Base-by-base conservation (phyloP, 352 stramenopile genomes). In the Pythium volutum region DNA sequence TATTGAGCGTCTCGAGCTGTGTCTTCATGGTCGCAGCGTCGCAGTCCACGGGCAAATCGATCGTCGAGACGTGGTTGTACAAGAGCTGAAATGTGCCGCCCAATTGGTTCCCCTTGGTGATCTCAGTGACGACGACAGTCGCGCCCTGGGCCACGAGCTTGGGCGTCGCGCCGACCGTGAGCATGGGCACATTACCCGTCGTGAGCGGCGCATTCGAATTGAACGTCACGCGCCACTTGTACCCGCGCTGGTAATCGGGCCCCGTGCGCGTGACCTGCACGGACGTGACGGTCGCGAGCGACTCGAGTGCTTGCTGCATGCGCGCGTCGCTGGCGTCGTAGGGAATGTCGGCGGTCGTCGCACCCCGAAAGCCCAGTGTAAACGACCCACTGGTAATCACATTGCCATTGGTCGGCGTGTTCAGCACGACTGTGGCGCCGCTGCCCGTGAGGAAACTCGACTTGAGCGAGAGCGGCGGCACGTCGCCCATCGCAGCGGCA, bases 351-450 rank as follows among this genome's bases (percentile, higher is more conserved):
- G 77, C 75, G 0, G 95, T 98, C 36, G 82, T 91, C 36, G 91
- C 85, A 15, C 89, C 93, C 23, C 84, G 77, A 34, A 98, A 98
- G 6, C 64, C 75, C 3, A 99, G 76, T 34, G 81, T 97, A 72
- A 98, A 99, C 38, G 84, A 91, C 4, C 95, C 95, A 4, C 77
- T 85, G 12, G 67, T 20, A 27, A 94, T 91, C 11, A 87, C 62
- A 46, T 92, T 93, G 25, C 76, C 83, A 38, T 82, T 70, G 15
- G 60, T 74, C 2, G 71, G 64, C 1, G 83, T 91, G n/a, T 59
- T 77, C n/a, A 93, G 51, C 48, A 81, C 66, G 12, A 93, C 81
- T 26, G 84, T 88, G 3, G 85, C 81, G 11, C 83, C 81, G 25
- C 72, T 87, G 20, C 83, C 81, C 2, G 79, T 93, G 23, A 95